A percentile compares a stretch with the other conserved stretches of the same genome.
Conservation (phyloP, 2,329 filamentous ascomycete genomes). For the Rutstroemia sp. region DNA sequence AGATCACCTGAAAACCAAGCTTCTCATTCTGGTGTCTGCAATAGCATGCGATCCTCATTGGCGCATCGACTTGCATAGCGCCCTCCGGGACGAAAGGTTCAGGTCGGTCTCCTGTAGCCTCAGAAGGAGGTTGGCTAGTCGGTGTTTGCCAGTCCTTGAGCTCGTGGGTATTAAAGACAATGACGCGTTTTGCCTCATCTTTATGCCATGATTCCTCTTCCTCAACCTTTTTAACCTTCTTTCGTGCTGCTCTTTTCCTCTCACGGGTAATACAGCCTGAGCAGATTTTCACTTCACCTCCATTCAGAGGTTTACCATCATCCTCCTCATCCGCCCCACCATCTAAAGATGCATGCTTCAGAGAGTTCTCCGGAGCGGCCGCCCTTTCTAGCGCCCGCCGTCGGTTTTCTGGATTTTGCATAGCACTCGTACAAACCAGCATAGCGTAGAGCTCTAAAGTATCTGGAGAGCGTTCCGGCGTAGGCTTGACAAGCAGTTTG, state of each 20-base stretch:
- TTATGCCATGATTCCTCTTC: slow-evolving; percentile 83
- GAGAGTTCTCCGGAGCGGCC: slow-evolving; percentile 29
- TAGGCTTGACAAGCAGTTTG: slow-evolving; percentile 73
- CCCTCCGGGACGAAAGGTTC: slow-evolving; percentile 45
- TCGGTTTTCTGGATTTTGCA: slow-evolving; percentile 63
- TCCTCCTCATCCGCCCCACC: slow-evolving; percentile 35
- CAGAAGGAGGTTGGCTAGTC: slow-evolving; percentile 42
- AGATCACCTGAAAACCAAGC: slow-evolving; percentile 84
- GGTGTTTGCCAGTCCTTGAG: slow-evolving; percentile 74
- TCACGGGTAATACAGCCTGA: slow-evolving; percentile 86
- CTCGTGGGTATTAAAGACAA: slow-evolving; percentile 88
- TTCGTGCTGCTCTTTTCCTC: slow-evolving; percentile 80
- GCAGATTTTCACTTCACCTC: slow-evolving; percentile 92
- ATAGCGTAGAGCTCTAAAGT: slow-evolving; percentile 73
- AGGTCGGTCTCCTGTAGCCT: slow-evolving; percentile 37
- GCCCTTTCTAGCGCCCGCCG: slow-evolving; percentile 49
- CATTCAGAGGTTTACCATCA: slow-evolving; percentile 67
- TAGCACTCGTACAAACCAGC: slow-evolving; percentile 87
- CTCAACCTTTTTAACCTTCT: slow-evolving; percentile 88
- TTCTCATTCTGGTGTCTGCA: slow-evolving; percentile 95
- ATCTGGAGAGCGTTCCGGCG: slow-evolving; percentile 58
- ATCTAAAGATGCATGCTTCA: slow-evolving; percentile 12
- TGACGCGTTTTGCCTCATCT: slow-evolving; percentile 72
- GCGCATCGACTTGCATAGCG: slow-evolving; percentile 71
- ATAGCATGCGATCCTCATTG: slow-evolving; percentile 96